Percentiles rank a stretch among this genome's conserved stretches.
These are phyloP conservation scores for Asterophora lycoperdoides DNA, from an alignment of 768 basidiomycete genomes.

Conservation along the genomic window DNA sequence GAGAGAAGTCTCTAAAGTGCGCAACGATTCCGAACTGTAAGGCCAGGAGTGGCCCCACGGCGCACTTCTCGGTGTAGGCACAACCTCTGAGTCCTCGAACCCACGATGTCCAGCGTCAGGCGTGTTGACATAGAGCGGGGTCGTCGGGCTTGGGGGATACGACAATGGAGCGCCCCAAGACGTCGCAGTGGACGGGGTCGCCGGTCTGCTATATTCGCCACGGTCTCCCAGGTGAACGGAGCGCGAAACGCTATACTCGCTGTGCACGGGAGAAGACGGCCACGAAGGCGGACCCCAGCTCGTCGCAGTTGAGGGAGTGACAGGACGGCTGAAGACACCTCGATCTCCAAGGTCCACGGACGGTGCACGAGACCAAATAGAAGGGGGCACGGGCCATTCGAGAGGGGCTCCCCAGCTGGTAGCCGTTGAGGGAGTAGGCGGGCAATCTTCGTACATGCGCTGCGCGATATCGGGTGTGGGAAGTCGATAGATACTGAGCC, in stretches of 20 bases:
- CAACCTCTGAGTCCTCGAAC: slow-evolving; percentile 23
- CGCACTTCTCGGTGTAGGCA: slow-evolving; percentile 1
- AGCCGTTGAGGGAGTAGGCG: slow-evolving; percentile 45
- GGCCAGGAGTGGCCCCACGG: slow-evolving; percentile 34
- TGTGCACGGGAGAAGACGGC: slow-evolving; percentile 21
- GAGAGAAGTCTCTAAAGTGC: too few species aligned
- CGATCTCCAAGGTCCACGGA: slow-evolving; percentile 48
- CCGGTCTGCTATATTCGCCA: slow-evolving; percentile 33
- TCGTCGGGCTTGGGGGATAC: slow-evolving; percentile 35
- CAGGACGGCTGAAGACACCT: slow-evolving; percentile 38
- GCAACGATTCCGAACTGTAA: slow-evolving; percentile 12
- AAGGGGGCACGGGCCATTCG: slow-evolving; percentile 29
- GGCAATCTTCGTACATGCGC: slow-evolving; percentile 51
- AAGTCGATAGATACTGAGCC: slow-evolving; percentile 32
- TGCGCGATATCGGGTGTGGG: slow-evolving; percentile 57
- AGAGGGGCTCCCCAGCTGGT: slow-evolving; percentile 45
- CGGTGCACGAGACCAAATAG: slow-evolving; percentile 23
- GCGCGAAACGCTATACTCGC: slow-evolving; percentile 17
- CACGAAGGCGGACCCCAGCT: slow-evolving; percentile 31
- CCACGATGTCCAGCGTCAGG: slow-evolving; percentile 38
- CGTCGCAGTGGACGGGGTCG: slow-evolving; percentile 42
- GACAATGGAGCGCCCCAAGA: slow-evolving; percentile 47
- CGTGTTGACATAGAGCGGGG: slow-evolving; percentile 32
- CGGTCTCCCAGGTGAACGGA: slow-evolving; percentile 40
- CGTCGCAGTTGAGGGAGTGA: slow-evolving; percentile 38